Conservation (phyloP, 495 filamentous ascomycete genomes). For the Podospora conica region DNA sequence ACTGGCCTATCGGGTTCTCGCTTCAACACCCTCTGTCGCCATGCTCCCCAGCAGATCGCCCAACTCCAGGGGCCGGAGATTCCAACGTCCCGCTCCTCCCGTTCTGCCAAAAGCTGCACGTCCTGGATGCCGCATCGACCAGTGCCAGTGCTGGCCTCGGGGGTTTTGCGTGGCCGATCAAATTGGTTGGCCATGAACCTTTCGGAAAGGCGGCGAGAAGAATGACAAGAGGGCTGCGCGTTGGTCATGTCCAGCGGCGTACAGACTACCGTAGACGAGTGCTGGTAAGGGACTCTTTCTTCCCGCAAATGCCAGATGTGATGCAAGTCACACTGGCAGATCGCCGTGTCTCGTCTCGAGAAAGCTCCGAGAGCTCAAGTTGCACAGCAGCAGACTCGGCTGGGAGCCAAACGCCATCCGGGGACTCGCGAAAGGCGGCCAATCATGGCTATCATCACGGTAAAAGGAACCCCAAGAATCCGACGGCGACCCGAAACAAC, state of each 20-base stretch:
- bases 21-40: neutral
- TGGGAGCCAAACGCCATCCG: slow-evolving; percentile 9
- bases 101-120: neutral
- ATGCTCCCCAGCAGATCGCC: neutral
- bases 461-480: slow-evolving; percentile 7
- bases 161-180: neutral
- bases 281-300: neutral
- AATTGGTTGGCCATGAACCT: slow-evolving; percentile 1
- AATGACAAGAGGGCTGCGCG: neutral
- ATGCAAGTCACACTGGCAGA: slow-evolving; percentile 10
- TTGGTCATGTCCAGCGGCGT: neutral
- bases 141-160: neutral
- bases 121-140: neutral
- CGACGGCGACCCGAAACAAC: slow-evolving; percentile 10
- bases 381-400: slow-evolving; percentile 9
- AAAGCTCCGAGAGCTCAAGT: slow-evolving; percentile 11
- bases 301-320: slow-evolving; percentile 4
- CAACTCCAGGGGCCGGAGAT: neutral
- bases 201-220: neutral
- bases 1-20: slow-evolving; percentile 16
- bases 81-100: neutral
- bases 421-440: slow-evolving; percentile 8
- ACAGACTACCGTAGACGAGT: neutral
- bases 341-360: slow-evolving; percentile 12
- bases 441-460: slow-evolving; percentile 13